Conservation (phyloP, 805 yeast genomes). For the Lachancea sp. region DNA sequence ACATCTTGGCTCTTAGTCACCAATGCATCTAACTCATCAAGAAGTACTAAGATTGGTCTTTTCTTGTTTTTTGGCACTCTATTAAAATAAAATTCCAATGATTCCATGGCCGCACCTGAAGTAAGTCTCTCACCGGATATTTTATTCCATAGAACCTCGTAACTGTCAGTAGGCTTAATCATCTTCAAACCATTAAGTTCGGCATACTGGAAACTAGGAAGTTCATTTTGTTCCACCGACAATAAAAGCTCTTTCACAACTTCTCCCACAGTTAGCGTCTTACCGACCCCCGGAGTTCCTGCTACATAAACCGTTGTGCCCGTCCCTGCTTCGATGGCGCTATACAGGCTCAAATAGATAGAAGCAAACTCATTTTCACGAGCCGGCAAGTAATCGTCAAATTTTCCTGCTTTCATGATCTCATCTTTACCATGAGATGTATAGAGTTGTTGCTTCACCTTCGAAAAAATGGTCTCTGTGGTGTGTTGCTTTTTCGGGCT, state of each 20-base stretch:
- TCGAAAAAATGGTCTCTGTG: slow-evolving; percentile 32
- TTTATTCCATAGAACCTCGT: slow-evolving; percentile 76
- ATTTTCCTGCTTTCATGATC: slow-evolving; percentile 34
- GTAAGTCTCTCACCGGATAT: slow-evolving; percentile 54
- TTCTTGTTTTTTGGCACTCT: slow-evolving; percentile 31
- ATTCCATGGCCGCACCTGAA: slow-evolving; percentile 56
- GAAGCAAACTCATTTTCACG: slow-evolving; percentile 77
- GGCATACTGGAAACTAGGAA: slow-evolving; percentile 56
- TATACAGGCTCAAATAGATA: slow-evolving; percentile 60
- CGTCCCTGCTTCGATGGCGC: slow-evolving; percentile 59
- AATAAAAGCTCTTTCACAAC: slow-evolving; percentile 63
- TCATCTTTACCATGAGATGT: slow-evolving; percentile 40
- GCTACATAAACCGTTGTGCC: slow-evolving; percentile 87
- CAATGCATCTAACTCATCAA: slow-evolving; percentile 92
- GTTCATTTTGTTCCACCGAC: slow-evolving; percentile 34
- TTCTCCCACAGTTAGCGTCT: slow-evolving; percentile 87
- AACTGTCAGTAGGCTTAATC: slow-evolving; percentile 71
- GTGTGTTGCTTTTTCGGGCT: slow-evolving; percentile 37
- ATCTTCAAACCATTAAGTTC: slow-evolving; percentile 91
- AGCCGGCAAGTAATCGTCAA: slow-evolving; percentile 62
- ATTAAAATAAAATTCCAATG: slow-evolving; percentile 65
- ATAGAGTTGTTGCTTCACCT: slow-evolving; percentile 32
- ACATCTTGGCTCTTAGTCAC: slow-evolving; percentile 73
- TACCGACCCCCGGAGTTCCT: slow-evolving; percentile 98
- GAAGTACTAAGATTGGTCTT: slow-evolving; percentile 57